Base-by-base conservation (phyloP, 148 eudicot genomes). In the Amaranthus cruentus region DNA sequence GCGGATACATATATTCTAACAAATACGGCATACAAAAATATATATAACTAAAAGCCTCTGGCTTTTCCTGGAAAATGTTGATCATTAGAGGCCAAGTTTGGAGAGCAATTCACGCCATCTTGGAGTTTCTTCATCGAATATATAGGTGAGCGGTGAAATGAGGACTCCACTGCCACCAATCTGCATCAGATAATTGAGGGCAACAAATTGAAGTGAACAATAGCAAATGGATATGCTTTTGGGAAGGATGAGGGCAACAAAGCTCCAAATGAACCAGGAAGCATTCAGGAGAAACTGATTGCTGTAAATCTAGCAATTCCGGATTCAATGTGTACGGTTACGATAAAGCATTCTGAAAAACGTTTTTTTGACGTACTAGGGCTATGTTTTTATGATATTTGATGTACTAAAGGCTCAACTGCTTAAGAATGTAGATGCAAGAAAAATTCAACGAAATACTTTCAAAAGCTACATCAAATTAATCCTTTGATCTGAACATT, bases 161-260 rank as follows among this genome's bases (percentile, higher is more conserved):
- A 93, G 82, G 56, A 93, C 98, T 68, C 98, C 98, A 59, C 98
- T 93, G 58, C 98, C 97, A 52, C 98, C 98, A 69, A 90, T 89
- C 98, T 93, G 89, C 82, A 83, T 62, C 4, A 71, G 63, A 56
- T 21, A 75, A 50, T 18, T 47, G 38, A 28, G 38, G 55, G 2
- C 9, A 2, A 2, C 38, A 28, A 28, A 28, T 28, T 28, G 38
- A 28, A 28, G 38, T 28, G 38, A 28, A 28, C 38, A 28, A 28
- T 0, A 28, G 38, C 38, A 28, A 28, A 28, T 28, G 38, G 38
- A 28, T 28, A 28, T 28, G 8, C 3, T 15, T 58, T 5, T 3
- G 13, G 13, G 57, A 4, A 54, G 57, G 13, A 54, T 9, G 13
- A 54, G 10, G 61, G 42, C 61, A 58, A n/a, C 6, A 7, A 58